Evolutionary conservation across 2,329 filamentous ascomycete genomes (phyloP), one percentile per base, ranked within the genome.

Genomic region (Chalaropsis ovoidea): DNA sequence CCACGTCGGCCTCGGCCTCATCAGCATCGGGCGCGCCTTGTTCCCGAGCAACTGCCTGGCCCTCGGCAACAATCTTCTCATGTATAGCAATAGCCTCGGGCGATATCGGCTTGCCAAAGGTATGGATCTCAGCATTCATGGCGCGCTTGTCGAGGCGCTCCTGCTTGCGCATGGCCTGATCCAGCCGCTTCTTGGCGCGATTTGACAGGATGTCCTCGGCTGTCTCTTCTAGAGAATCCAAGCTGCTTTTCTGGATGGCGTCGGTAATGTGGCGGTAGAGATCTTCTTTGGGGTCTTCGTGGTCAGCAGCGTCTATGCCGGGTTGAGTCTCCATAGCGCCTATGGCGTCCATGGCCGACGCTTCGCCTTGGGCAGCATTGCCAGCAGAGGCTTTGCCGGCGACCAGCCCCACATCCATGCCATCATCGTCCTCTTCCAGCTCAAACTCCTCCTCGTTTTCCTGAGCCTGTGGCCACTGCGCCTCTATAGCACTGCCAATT

Each of bases 21-120:
- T 56, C 49, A 4, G 24, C 39, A 39, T 45, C 61, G 17, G 43
- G 22, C 35, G 56, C 11, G 19, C 15, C 42, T 61, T 47, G 11
- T 52, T 52, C 42, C 13, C 11, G 13, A n/a, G 15, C 31, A 24
- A 1, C 5, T n/a, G 13, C 19, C 17, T 39, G 17, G 45, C 41
- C 4, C 65, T 35, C 17, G n/a, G 52, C 65, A 24, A 41, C 13
- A 24, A 49, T 31, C 27, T 13, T 64, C 7, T 42, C 27, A 10
- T 63, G 41, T 27, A 49, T 42, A 11, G 58, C 58, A 65, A 67
- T 49, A n/a, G 58, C 66, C 61, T 61, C 60, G 24, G 24, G 6
- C 3, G 66, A 67, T 11, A 67, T 22, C 13, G 66, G 35, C 41
- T 61, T 63, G 39, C 66, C 66, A 49, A 41, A 65, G n/a, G 58